A percentile compares a stretch with the other conserved stretches of the same genome.
phyloP scores from a whole-genome alignment of 768 basidiomycete genomes.

The Amanita muscaria region DNA sequence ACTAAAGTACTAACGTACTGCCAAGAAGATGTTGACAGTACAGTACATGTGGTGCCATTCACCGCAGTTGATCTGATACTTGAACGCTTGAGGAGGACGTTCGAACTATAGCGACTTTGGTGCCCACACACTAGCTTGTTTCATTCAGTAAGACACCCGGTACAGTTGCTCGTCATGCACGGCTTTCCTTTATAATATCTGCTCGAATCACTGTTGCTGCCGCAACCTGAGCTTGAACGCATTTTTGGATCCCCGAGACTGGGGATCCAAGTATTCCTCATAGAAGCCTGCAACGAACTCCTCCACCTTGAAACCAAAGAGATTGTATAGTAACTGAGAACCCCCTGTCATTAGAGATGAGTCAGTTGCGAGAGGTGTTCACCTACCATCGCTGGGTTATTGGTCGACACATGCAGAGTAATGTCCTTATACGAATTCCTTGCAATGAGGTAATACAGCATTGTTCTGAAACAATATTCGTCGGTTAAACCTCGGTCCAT shows the following conservation, averaged over 20 bases:
- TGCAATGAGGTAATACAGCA: slow-evolving; percentile 69
- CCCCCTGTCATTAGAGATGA: slow-evolving; percentile 3
- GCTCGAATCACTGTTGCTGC: slow-evolving; percentile 19
- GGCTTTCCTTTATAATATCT: no score
- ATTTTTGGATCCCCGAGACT: slow-evolving; percentile 69
- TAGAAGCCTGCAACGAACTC: slow-evolving; percentile 80
- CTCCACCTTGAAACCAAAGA: slow-evolving; percentile 83
- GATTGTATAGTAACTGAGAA: slow-evolving; percentile 66
- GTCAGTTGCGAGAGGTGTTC: not conserved
- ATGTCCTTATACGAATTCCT: slow-evolving; percentile 71
- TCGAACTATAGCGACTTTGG: no score
- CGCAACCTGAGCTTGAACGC: slow-evolving; percentile 72
- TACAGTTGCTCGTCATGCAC: no score
- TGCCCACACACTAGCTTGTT: no score
- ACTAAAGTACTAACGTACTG: no score
- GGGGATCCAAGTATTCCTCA: slow-evolving; percentile 62
- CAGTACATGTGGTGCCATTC: no score
- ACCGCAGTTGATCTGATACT: no score
- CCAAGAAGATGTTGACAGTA: no score
- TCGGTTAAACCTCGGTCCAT: slow-evolving; percentile 5
- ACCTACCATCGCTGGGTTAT: slow-evolving; percentile 70
- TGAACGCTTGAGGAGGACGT: no score
- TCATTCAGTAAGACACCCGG: no score
- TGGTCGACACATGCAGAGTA: slow-evolving; percentile 74
- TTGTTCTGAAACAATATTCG: slow-evolving; percentile 36